Evolutionary conservation across 805 yeast species (phyloP).

Genomic region (Wickerhamiella domercqiae): DNA sequence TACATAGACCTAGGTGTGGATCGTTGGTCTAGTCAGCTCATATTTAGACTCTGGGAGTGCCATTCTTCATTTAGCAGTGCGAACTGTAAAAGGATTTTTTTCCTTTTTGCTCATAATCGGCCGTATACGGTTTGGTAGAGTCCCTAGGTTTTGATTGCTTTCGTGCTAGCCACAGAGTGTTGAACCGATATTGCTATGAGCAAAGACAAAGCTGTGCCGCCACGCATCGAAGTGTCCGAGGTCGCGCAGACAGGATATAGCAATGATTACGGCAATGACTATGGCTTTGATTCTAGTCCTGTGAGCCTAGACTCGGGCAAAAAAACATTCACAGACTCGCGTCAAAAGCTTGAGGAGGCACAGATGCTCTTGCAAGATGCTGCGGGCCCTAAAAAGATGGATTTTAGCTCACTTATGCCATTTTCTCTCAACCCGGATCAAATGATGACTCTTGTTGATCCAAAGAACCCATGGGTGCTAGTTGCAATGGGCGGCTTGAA

Average conservation of each 20-base stretch:
- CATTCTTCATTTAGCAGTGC: too few relatives aligned
- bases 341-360: conserved; percentile 8
- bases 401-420: conserved; percentile 2
- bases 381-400: not conserved
- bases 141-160: too few relatives aligned
- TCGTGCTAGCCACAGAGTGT: too few relatives aligned
- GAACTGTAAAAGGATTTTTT: too few relatives aligned
- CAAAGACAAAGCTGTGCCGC: too few relatives aligned
- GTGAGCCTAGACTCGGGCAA: not conserved
- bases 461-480: conserved; percentile 25
- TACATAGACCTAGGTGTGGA: too few relatives aligned
- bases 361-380: conserved; percentile 9
- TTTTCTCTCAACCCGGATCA: conserved; percentile 14
- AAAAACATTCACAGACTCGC: conserved; percentile 1
- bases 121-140: too few relatives aligned
- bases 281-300: not conserved
- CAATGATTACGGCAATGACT: not conserved
- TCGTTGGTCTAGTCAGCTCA: too few relatives aligned
- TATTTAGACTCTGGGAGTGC: too few relatives aligned
- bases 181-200: too few relatives aligned
- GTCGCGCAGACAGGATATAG: too few relatives aligned
- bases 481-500: conserved; percentile 26
- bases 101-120: too few relatives aligned
- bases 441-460: conserved; percentile 22
- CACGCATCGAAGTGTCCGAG: not conserved